Percentiles rank a stretch among this genome's conserved stretches.
These are phyloP conservation scores for Lachancea sp. DNA, from an alignment of 805 yeast genomes.

Conservation along the genomic window DNA sequence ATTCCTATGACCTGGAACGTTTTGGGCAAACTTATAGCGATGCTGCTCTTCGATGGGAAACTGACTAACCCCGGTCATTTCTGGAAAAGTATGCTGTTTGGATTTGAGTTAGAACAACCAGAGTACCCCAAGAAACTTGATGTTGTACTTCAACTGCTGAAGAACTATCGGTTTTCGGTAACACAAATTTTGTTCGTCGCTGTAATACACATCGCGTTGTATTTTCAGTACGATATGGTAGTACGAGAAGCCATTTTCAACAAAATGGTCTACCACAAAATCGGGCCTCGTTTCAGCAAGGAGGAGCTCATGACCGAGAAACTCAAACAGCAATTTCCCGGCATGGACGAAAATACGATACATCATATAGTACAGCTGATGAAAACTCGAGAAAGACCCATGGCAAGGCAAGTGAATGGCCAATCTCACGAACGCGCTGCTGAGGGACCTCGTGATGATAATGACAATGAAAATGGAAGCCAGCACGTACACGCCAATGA, in stretches of 20 bases:
- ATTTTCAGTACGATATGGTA: constrained; percentile 64
- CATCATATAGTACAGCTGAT: constrained; percentile 26
- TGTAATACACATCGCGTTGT: constrained; percentile 40
- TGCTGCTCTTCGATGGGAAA: constrained; percentile 47
- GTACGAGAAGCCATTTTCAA: constrained; percentile 62
- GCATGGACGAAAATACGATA: constrained; percentile 30
- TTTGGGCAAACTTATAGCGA: constrained; percentile 46
- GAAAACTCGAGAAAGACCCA: constrained; percentile 25
- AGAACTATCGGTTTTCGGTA: constrained; percentile 25
- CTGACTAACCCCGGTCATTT: constrained; percentile 37
- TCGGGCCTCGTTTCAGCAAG: constrained; percentile 42
- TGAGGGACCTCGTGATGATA: background rate
- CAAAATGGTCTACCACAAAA: constrained; percentile 48
- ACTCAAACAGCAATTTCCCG: constrained; percentile 29
- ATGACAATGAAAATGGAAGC: constrained; percentile 4
- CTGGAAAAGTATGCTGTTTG: constrained; percentile 25
- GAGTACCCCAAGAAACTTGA: constrained; percentile 8
- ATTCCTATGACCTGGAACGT: constrained; percentile 55
- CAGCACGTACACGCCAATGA: constrained; percentile 5
- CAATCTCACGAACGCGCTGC: background rate
- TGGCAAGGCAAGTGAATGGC: background rate
- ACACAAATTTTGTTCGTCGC: constrained; percentile 37
- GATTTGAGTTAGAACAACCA: constrained; percentile 16
- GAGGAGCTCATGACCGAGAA: constrained; percentile 27
- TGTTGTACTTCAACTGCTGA: constrained; percentile 14